Percentiles rank a stretch among this genome's conserved stretches.
Evolutionary conservation across 495 filamentous ascomycete species (phyloP).

Genomic region (Trichodelitschia bisporula): DNA sequence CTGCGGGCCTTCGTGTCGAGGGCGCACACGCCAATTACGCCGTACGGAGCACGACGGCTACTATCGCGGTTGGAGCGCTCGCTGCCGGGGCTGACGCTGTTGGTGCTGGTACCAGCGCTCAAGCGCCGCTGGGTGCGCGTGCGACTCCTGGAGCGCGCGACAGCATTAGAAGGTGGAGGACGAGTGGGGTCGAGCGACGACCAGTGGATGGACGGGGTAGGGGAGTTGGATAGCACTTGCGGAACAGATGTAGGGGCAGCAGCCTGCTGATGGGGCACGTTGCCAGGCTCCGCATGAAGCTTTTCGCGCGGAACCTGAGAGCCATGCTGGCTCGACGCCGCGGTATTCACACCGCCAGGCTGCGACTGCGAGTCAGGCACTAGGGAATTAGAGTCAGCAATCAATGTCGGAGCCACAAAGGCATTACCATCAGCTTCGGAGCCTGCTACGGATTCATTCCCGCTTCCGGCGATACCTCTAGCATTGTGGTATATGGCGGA

Average conservation of each 20-base stretch:
- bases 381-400: not conserved
- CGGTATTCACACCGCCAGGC: no score
- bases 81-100: constrained; percentile 29
- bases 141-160: constrained; percentile 40
- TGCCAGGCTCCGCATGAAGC: no score
- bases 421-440: constrained; percentile 16
- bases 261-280: no score
- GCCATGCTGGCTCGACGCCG: no score
- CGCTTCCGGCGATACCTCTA: constrained; percentile 12
- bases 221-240: no score
- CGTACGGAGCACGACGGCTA: constrained; percentile 21
- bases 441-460: constrained; percentile 18
- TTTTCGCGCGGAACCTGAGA: no score
- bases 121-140: constrained; percentile 45
- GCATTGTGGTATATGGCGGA: constrained; percentile 21
- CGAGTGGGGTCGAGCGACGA: no score
- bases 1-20: constrained; percentile 88
- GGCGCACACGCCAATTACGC: constrained; percentile 78
- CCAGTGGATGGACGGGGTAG: no score
- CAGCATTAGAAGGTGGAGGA: no score
- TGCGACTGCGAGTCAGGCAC: constrained; percentile 3
- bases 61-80: constrained; percentile 22
- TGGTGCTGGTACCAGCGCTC: constrained; percentile 48
- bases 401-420: constrained; percentile 2
- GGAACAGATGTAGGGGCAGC: no score